Conservation (phyloP, 495 filamentous ascomycete species). For the Penicillium steckii region DNA sequence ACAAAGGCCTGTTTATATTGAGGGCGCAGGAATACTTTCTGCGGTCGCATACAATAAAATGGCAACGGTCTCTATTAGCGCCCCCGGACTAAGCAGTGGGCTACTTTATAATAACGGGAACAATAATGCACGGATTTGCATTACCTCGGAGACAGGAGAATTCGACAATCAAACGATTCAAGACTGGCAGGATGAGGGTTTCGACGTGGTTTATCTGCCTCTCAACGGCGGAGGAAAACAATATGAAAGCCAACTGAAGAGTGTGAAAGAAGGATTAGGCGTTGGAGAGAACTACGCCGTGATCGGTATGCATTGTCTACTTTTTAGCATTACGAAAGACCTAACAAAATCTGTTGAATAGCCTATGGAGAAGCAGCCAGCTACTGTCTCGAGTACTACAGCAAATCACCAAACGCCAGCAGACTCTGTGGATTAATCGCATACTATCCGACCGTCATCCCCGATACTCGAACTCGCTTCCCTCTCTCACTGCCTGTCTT, state of each 20-base stretch:
- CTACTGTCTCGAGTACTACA: conserved; percentile 53
- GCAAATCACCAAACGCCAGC: conserved; percentile 44
- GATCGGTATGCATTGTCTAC: conserved; percentile 35
- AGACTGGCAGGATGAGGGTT: conserved; percentile 66
- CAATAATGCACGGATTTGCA: conserved; percentile 55
- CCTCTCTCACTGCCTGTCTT: conserved; percentile 47
- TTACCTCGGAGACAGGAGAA: conserved; percentile 60
- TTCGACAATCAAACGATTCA: conserved; percentile 58
- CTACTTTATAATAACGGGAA: conserved; percentile 42
- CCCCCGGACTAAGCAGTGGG: conserved; percentile 32
- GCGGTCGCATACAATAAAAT: conserved; percentile 14
- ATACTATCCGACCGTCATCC: conserved; percentile 59
- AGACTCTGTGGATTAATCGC: conserved; percentile 53
- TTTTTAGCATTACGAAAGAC: neutral
- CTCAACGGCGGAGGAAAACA: conserved; percentile 52
- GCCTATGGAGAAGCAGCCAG: conserved; percentile 60
- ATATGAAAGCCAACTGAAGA: conserved; percentile 47
- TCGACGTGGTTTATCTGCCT: conserved; percentile 60
- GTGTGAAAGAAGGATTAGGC: conserved; percentile 43
- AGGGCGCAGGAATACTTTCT: neutral
- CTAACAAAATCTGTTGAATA: conserved; percentile 13
- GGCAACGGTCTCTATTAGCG: conserved; percentile 42
- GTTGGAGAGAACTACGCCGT: conserved; percentile 52
- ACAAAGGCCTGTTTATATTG: neutral
- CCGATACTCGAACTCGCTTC: conserved; percentile 46